phyloP scores from a whole-genome alignment of 2,329 filamentous ascomycete genomes.

The Zalaria obscura region DNA sequence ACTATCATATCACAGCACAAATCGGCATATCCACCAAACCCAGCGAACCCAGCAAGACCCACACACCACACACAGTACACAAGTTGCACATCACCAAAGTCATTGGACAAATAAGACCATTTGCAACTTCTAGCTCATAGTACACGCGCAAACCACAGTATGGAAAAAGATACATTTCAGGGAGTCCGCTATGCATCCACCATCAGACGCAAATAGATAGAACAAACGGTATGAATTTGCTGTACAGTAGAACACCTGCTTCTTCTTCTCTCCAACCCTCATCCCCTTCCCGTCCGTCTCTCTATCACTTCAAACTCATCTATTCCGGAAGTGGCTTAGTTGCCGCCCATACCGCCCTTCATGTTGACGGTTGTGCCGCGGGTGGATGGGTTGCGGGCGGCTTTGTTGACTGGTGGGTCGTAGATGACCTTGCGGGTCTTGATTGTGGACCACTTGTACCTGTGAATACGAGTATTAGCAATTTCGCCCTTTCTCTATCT shows the following conservation, averaged over 20 bases:
- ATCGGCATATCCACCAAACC: too few relatives aligned
- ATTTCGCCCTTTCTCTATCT: too few relatives aligned
- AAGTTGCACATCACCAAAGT: background rate
- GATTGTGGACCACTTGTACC: conserved; percentile 93
- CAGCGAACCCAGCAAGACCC: too few relatives aligned
- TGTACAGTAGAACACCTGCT: conserved; percentile 4
- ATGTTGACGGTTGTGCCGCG: conserved; percentile 3
- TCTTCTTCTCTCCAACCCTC: conserved; percentile 1
- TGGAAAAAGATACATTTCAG: conserved; percentile 1
- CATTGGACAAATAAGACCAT: conserved; percentile 4
- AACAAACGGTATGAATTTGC: background rate
- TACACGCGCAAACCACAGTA: conserved; percentile 5
- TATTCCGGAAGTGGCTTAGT: conserved; percentile 1
- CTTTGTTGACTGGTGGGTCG: conserved; percentile 45
- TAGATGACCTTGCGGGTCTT: conserved; percentile 93
- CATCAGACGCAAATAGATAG: too few relatives aligned
- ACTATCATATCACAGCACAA: too few relatives aligned
- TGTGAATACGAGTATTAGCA: conserved; percentile 9
- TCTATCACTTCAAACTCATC: conserved; percentile 1
- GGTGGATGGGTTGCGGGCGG: conserved; percentile 4
- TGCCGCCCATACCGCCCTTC: conserved; percentile 1
- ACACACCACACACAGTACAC: too few relatives aligned
- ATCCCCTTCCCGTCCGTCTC: background rate
- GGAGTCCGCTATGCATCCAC: background rate
- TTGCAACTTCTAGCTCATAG: conserved; percentile 5